Percentiles rank a stretch among this genome's conserved stretches.
phyloP scores from a whole-genome alignment of 768 basidiomycete genomes.

The Kwoniella europaea region DNA sequence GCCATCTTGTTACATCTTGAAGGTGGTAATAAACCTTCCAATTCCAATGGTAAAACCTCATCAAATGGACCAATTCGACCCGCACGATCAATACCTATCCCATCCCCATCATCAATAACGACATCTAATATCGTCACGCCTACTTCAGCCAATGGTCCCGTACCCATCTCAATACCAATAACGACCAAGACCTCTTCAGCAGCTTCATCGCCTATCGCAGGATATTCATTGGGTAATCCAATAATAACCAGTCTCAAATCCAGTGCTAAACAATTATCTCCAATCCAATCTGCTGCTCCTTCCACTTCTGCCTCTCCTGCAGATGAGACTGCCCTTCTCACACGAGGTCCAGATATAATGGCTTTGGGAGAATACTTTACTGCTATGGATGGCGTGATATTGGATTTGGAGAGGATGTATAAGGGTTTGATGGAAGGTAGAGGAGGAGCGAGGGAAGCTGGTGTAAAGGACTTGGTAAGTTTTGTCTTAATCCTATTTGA shows the following conservation, averaged over 20 bases:
- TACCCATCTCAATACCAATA: neutral
- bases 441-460: slow-evolving; percentile 49
- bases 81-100: slow-evolving; percentile 2
- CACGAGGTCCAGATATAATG: slow-evolving; percentile 53
- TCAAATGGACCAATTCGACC: slow-evolving; percentile 16
- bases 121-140: neutral
- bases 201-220: slow-evolving; percentile 6
- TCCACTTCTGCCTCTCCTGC: slow-evolving; percentile 37
- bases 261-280: slow-evolving; percentile 21
- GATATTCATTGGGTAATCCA: slow-evolving; percentile 9
- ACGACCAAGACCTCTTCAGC: slow-evolving; percentile 4
- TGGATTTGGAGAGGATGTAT: slow-evolving; percentile 54
- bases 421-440: slow-evolving; percentile 45
- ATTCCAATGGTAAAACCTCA: neutral
- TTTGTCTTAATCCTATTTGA: neutral
- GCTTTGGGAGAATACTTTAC: slow-evolving; percentile 49
- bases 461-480: slow-evolving; percentile 51
- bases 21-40: neutral
- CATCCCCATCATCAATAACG: neutral
- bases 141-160: neutral
- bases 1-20: slow-evolving; percentile 27
- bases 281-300: slow-evolving; percentile 30
- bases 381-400: slow-evolving; percentile 46
- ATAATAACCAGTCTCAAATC: slow-evolving; percentile 9
- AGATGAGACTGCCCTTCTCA: slow-evolving; percentile 52